phyloP scores from a whole-genome alignment of 352 stramenopile genomes.

The Poterioochromonas sp. region DNA sequence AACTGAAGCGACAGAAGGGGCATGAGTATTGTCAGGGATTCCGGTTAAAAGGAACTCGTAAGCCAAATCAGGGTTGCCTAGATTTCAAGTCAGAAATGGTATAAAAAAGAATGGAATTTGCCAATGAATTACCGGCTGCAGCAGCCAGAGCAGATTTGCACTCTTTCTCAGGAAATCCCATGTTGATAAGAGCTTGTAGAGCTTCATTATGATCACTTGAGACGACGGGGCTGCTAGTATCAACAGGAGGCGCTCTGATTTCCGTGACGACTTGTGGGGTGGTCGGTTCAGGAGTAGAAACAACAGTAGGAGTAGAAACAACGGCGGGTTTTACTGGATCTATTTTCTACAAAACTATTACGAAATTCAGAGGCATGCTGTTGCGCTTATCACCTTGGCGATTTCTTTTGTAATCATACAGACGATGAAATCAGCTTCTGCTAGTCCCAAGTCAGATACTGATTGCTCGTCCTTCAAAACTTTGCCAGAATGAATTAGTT shows the following conservation, averaged over 20 bases:
- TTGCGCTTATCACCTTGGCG: background rate
- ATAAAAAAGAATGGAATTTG: too few species aligned
- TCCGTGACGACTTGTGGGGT: constrained; percentile 1
- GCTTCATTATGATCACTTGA: constrained; percentile 50
- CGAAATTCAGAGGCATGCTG: too few species aligned
- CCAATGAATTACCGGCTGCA: constrained; percentile 53
- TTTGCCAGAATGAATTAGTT: constrained; percentile 73
- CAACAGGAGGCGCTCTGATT: constrained; percentile 38
- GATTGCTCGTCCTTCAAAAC: constrained; percentile 66
- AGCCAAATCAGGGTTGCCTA: constrained; percentile 67
- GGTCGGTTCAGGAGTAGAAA: constrained; percentile 40
- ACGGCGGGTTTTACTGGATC: constrained; percentile 39
- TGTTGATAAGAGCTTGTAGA: constrained; percentile 55
- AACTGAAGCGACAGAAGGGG: background rate
- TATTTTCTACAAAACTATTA: too few species aligned
- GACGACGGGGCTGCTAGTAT: background rate
- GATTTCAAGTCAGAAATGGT: too few species aligned
- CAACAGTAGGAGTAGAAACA: constrained; percentile 44
- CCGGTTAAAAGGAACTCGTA: constrained; percentile 74
- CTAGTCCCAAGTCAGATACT: constrained; percentile 58
- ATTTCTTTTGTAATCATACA: constrained; percentile 57
- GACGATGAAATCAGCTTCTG: constrained; percentile 66
- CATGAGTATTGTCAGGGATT: constrained; percentile 47
- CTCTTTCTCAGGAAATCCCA: constrained; percentile 65
- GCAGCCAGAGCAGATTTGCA: constrained; percentile 56